A percentile compares a stretch with the other conserved stretches of the same genome.
Conservation (phyloP, 2,329 filamentous ascomycete species). For the Colletotrichum theobromicola region DNA sequence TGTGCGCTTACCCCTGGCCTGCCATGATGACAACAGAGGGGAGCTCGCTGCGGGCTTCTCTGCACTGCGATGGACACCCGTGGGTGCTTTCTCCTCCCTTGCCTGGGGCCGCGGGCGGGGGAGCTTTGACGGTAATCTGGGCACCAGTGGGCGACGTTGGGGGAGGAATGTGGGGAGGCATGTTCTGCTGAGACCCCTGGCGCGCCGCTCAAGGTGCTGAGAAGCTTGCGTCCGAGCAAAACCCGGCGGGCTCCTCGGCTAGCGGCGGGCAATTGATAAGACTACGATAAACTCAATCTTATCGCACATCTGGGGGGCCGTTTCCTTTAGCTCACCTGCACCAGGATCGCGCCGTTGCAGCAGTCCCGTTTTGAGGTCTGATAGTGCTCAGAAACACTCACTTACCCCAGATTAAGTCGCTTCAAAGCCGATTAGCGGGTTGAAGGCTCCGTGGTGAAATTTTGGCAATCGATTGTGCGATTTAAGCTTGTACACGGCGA, state of each 20-base stretch:
- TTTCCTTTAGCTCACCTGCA: neutral
- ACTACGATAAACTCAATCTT: neutral
- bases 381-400: neutral
- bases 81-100: neutral
- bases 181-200: neutral
- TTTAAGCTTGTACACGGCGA: neutral
- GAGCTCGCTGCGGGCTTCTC: neutral
- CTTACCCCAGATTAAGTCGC: neutral
- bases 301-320: neutral
- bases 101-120: conserved; percentile 14
- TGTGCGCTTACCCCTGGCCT: conserved; percentile 20
- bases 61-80: neutral
- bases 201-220: neutral
- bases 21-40: conserved; percentile 7
- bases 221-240: neutral
- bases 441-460: neutral
- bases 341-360: neutral
- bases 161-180: conserved; percentile 10
- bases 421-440: neutral
- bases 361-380: neutral
- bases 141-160: neutral
- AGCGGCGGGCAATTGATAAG: conserved; percentile 14
- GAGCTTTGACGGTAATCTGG: conserved; percentile 4
- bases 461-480: neutral
- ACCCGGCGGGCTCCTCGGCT: conserved; percentile 7